Evolutionary conservation across 495 filamentous ascomycete genomes (phyloP), one percentile per base, ranked within the genome.

Genomic region (Hypoxylon rickii): DNA sequence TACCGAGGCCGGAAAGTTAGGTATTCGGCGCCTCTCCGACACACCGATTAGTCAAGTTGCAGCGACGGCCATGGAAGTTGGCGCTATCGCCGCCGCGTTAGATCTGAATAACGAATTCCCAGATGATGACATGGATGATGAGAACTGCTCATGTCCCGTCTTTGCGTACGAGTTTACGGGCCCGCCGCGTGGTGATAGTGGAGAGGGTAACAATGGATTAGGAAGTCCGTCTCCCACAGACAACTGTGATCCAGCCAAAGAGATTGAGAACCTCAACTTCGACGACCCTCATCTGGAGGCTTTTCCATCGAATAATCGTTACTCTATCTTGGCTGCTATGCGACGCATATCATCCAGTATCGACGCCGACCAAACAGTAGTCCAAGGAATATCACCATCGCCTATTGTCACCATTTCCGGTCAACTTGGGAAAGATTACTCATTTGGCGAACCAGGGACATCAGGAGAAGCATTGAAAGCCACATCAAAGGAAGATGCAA

Each of bases 261-360:
- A 69, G 15, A 18, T 53, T 42, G 32, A 58, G 7, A 44, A 68
- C 29, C 38, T 70, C 17, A 76, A 82, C 51, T 52, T 74, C 19
- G 72, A 80, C 39, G 75, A 84, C 58, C 80, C 78, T n/a, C 70
- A 68, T 0, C 39, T 83, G 21, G 79, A 80, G 51, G 64, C 48
- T 5, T 82, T 84, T 64, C 81, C 81, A 0, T 77, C 73, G 2
- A 36, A 48, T 24, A 70, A 75, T 48, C 70, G 76, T 5, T 64
- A 70, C 6, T 72, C 70, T 6, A 81, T 83, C 36, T 50, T 82
- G 6, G 70, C 75, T 37, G 65, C 73, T 1, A 63, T 84, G 22
- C 67, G 73, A 18, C 73, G 72, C 29, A 64, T 79, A 2, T 74
- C 76, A 39, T 71, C 71, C 1, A 72, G 74, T 16, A 61, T 81